A percentile compares a stretch with the other conserved stretches of the same genome.
Conservation (phyloP, 768 basidiomycete species). For the Zangia roseola region DNA sequence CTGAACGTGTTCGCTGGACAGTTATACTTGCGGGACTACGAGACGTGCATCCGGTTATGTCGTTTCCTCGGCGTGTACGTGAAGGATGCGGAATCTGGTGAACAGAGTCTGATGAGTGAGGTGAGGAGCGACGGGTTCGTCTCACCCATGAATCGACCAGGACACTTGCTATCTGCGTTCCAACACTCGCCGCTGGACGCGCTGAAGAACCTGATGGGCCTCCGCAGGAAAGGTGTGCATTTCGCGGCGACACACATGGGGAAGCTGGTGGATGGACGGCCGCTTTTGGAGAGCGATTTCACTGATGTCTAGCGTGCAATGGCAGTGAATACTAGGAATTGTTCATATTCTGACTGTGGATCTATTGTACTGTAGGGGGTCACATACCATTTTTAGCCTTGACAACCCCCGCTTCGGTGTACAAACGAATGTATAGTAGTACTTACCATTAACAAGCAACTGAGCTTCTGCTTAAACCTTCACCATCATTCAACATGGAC, state of each 20-base stretch:
- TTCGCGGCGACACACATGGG: constrained; percentile 40
- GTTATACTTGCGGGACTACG: constrained; percentile 1
- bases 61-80: constrained; percentile 5
- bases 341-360: too few relatives aligned
- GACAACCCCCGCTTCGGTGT: constrained; percentile 8
- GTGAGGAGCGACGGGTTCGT: constrained; percentile 4
- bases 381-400: constrained; percentile 3
- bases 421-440: too few relatives aligned
- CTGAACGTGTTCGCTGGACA: constrained; percentile 3
- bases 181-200: constrained; percentile 33
- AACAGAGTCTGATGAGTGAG: not conserved
- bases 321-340: too few relatives aligned
- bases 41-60: not conserved
- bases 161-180: constrained; percentile 18
- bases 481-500: constrained; percentile 17
- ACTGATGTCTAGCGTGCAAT: too few relatives aligned
- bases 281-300: constrained; percentile 27
- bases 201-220: constrained; percentile 15
- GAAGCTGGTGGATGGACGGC: constrained; percentile 32
- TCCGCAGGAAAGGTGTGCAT: constrained; percentile 39
- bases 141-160: not conserved
- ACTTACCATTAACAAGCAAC: too few relatives aligned
- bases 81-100: not conserved
- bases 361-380: constrained; percentile 2
- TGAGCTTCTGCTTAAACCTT: not conserved